Conservation (phyloP, 176 grass and related monocot genomes). For the Zoysia japonica region DNA sequence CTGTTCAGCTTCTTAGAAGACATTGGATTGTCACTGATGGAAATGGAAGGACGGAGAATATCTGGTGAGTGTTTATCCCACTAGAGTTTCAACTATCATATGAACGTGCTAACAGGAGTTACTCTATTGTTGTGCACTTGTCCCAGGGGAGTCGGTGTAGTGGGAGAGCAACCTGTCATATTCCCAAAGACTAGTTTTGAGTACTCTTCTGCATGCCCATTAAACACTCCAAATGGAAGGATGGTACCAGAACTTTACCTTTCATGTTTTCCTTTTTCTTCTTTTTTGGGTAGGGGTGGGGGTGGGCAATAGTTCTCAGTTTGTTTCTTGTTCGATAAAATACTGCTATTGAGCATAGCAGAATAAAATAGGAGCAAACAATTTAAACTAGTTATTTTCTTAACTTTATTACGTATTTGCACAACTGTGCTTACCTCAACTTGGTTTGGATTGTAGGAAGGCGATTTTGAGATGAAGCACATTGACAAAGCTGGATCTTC, state of each 20-base stretch:
- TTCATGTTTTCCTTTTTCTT: no score
- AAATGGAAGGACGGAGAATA: slow-evolving; percentile 74
- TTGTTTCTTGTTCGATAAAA: background rate
- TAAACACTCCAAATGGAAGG: slow-evolving; percentile 74
- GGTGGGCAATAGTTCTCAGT: background rate
- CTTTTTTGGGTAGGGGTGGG: no score
- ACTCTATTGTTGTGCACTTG: slow-evolving; percentile 20
- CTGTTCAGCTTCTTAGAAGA: slow-evolving; percentile 77
- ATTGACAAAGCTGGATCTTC: slow-evolving; percentile 60
- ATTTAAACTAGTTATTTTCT: background rate
- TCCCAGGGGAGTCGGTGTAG: slow-evolving; percentile 68
- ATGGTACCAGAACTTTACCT: slow-evolving; percentile 44
- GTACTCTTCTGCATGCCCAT: slow-evolving; percentile 75
- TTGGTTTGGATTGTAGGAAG: slow-evolving; percentile 53
- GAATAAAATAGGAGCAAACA: background rate
- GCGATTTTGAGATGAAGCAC: slow-evolving; percentile 86
- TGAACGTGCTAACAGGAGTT: slow-evolving; percentile 20
- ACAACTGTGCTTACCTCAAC: background rate
- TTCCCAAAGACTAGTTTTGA: slow-evolving; percentile 69
- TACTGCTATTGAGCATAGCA: background rate
- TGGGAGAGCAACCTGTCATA: slow-evolving; percentile 81
- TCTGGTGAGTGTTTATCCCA: slow-evolving; percentile 55
- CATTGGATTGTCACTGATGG: slow-evolving; percentile 84
- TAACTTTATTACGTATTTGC: background rate
- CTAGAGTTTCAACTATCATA: background rate